phyloP scores from a whole-genome alignment of 306 rosid species.

The Mucuna pruriens region DNA sequence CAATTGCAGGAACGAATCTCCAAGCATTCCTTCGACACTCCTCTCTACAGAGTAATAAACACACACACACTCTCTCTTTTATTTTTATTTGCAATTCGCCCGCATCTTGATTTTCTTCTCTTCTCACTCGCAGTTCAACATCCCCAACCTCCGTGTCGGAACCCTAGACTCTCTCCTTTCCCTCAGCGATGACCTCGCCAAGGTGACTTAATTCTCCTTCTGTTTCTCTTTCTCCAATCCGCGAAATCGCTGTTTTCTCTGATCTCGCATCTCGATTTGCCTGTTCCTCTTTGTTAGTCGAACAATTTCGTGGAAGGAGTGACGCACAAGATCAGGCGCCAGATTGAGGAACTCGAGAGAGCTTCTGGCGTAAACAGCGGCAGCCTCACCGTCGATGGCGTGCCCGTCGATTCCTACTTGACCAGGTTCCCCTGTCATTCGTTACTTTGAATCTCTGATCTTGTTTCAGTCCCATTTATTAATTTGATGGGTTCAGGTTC shows the following conservation, averaged over 20 bases:
- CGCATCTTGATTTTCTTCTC: not conserved
- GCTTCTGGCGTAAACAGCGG: slow-evolving; percentile 68
- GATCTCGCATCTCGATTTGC: not conserved
- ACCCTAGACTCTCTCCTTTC: slow-evolving; percentile 97
- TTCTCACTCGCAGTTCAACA: slow-evolving; percentile 62
- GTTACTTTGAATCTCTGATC: not conserved
- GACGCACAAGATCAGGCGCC: slow-evolving; percentile 91
- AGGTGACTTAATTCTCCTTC: slow-evolving; percentile 63
- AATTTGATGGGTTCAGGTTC: slow-evolving; percentile 55
- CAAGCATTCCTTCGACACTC: slow-evolving; percentile 95
- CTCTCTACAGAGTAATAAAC: slow-evolving; percentile 71
- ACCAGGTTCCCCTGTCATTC: slow-evolving; percentile 55
- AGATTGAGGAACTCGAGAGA: slow-evolving; percentile 89
- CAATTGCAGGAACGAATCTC: slow-evolving; percentile 85
- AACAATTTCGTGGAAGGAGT: slow-evolving; percentile 90
- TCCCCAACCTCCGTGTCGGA: slow-evolving; percentile 96
- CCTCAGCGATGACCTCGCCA: slow-evolving; percentile 94
- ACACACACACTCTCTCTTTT: not conserved
- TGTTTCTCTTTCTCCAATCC: not conserved
- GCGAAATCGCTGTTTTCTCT: not conserved
- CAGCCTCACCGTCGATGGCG: slow-evolving; percentile 86
- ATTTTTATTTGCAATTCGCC: not conserved
- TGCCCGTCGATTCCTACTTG: slow-evolving; percentile 93
- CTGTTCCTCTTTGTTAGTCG: slow-evolving; percentile 44
- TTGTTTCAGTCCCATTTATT: slow-evolving; percentile 2